Base-by-base conservation (phyloP, 768 basidiomycete genomes). In the Pleurotus tuber-regium region DNA sequence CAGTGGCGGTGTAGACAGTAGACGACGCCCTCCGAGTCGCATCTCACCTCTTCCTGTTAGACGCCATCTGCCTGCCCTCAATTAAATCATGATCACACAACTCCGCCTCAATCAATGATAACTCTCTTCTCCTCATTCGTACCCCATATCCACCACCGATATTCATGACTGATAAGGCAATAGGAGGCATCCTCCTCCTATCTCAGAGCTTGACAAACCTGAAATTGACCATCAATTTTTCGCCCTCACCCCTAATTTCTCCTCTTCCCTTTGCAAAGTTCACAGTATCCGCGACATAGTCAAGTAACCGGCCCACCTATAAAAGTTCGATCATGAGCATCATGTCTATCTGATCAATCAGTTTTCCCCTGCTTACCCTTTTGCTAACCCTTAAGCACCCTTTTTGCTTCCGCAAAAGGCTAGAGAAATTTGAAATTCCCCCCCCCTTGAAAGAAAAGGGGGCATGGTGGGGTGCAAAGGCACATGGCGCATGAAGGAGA, bases 291-390 rank as follows among this genome's bases (percentile, higher is more conserved):
- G 35, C 35, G 35, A 38, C n/a, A 33, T n/a, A 31, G 14, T 48
- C 46, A 48, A 48, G 46, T 25, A 25, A 21, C 46, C 46, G 46
- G 25, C 46, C 21, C 23, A 7, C 46, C 30, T 48, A 16, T 12
- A 31, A 19, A 14, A 19, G 46, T 33, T 48, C 46, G 31, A 48
- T 33, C 46, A 24, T 35, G n/a, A 21, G 14, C 31, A 35, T 36
- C 46, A 35, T 48, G 46, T 48, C 35, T 48, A 48, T 48, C 46
- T 33, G 46, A 48, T 48, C 46, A 48, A 48, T 48, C 46, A 48
- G 46, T 35, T 36, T 33, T 21, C 46, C 46, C 44, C 26, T 19
- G 26, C 41, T 19, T 42, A 42, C 41, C 26, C 12, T 10, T 18
- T 5, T 6, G 41, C 23, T 11, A 11, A 11, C 19, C 23, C 23